phyloP scores from a whole-genome alignment of 306 rosid species.

The Spatholobus suberectus region DNA sequence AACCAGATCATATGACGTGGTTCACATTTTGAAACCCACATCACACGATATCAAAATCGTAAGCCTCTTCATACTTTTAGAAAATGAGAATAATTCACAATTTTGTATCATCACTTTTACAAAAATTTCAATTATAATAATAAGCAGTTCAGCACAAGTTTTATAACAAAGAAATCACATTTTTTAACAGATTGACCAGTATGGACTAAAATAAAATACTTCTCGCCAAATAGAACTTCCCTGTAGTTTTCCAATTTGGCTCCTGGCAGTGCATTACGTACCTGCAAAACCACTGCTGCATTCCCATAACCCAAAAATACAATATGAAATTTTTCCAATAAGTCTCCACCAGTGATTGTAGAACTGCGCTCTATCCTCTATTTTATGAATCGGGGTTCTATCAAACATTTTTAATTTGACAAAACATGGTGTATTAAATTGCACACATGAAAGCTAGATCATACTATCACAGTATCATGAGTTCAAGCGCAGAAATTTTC shows the following conservation, averaged over 20 bases:
- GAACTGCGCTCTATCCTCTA: not conserved
- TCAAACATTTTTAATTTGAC: not conserved
- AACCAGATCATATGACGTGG: not conserved
- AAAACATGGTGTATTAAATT: not conserved
- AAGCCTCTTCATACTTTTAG: not conserved
- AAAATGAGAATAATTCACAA: not conserved
- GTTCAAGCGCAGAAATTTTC: conserved; percentile 22
- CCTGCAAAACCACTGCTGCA: not conserved
- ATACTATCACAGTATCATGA: not conserved
- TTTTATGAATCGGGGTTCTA: not conserved
- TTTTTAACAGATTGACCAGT: not conserved
- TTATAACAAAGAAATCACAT: not conserved
- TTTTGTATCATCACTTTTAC: not conserved
- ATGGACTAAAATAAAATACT: not conserved
- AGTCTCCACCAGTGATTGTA: not conserved
- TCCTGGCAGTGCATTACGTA: not conserved
- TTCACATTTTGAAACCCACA: not conserved
- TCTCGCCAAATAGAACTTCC: not conserved
- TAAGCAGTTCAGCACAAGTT: not conserved
- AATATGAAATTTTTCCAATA: not conserved
- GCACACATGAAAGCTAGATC: not conserved
- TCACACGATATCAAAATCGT: not conserved
- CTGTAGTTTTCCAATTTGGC: not conserved
- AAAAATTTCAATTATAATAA: not conserved
- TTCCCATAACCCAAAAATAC: not conserved